Evolutionary conservation across 352 stramenopile genomes (phyloP), one percentile per base, ranked within the genome.

Genomic region (Globisporangium acanthophoron): DNA sequence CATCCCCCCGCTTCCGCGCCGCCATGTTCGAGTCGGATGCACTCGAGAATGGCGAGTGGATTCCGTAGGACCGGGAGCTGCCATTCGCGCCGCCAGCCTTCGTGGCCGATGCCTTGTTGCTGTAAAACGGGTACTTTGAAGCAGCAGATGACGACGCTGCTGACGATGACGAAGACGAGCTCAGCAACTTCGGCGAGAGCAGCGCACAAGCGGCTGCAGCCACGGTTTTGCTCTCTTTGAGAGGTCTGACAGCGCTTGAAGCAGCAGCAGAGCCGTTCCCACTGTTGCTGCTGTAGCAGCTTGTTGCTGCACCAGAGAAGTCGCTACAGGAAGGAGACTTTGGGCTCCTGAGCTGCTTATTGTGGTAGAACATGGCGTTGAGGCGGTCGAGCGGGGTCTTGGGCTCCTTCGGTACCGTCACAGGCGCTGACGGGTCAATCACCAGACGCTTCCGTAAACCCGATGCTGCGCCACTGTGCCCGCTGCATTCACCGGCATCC

Each of bases 341-440:
- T 3, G 67, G 72, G 16, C 63, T 77, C 41, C 68, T 70, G 52
- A 54, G 56, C 20, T 74, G 70, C n/a, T 66, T 71, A 2, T 74
- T 65, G 43, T 64, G 20, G 3, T 61, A 65, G 37, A 78, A 73
- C 4, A 77, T 77, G 16, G 48, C 53, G 13, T 72, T 71, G 54
- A 74, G 70, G 11, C 73, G 73, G 51, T 64, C 68, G 39, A 69
- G 37, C 16, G 66, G 53, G 29, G 62, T 70, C 35, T 54, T 52
- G 6, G 58, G 53, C 15, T 64, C 56, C 35, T 48, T 52, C n/a
- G 54, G 58, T 11, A 20, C 31, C 3, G 6, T 11, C 20, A 47
- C n/a, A 0, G 44, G 24, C 29, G 54, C 46, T 15, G 55, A 59
- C 7, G 71, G 58, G 24, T 74, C 71, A 27, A 76, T 74, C 18